Percentiles rank a stretch among this genome's conserved stretches.
These are phyloP conservation scores for Phytophthora citricola DNA, from an alignment of 352 stramenopile species.

Conservation along the genomic window DNA sequence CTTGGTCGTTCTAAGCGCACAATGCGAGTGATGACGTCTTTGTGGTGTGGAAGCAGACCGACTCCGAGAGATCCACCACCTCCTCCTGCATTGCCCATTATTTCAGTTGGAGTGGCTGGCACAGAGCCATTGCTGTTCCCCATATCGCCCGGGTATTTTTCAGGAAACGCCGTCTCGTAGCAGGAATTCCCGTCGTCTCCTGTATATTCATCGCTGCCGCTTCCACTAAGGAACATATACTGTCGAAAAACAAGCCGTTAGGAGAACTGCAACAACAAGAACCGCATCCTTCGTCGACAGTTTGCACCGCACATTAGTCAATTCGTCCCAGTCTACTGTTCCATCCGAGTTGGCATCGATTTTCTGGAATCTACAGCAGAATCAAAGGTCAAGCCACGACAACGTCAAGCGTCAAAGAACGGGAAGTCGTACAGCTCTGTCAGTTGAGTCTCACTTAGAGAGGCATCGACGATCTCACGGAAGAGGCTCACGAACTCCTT, in stretches of 20 bases:
- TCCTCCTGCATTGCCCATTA: constrained; percentile 33
- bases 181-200: constrained; percentile 69
- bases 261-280: background rate
- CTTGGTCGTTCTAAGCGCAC: constrained; percentile 72
- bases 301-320: constrained; percentile 73
- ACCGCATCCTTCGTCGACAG: background rate
- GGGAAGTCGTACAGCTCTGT: constrained; percentile 68
- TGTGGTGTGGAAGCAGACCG: constrained; percentile 56
- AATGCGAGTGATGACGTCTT: constrained; percentile 77
- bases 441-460: constrained; percentile 79
- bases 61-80: constrained; percentile 30
- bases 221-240: constrained; percentile 88
- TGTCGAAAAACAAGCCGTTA: constrained; percentile 29
- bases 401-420: background rate
- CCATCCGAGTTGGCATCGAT: constrained; percentile 90
- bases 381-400: background rate
- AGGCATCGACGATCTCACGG: constrained; percentile 80
- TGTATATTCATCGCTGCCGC: constrained; percentile 63
- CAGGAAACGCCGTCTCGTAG: constrained; percentile 70
- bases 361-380: constrained; percentile 74
- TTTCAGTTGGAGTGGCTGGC: constrained; percentile 21
- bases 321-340: constrained; percentile 90
- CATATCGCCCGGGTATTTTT: constrained; percentile 48
- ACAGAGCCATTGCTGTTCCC: constrained; percentile 13
- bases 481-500: constrained; percentile 88